Conservation (phyloP, 2,329 filamentous ascomycete genomes). For the Botrytis tulipae region DNA sequence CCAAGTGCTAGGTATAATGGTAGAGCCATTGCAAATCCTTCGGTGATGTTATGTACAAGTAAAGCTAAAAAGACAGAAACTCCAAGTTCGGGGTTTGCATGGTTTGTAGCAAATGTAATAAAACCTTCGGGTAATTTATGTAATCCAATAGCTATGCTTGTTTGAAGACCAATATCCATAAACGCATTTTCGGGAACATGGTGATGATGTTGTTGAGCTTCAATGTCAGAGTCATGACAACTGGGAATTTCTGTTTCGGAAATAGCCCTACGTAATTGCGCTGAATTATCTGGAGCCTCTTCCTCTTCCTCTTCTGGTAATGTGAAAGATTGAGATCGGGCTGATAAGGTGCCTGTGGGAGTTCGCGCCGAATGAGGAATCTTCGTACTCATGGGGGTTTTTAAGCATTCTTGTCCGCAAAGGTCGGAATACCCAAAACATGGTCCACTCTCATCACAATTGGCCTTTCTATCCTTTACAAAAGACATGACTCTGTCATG, state of each 20-base stretch:
- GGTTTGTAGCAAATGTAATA: conserved; percentile 95
- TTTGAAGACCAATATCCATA: conserved; percentile 91
- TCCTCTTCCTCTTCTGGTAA: conserved; percentile 15
- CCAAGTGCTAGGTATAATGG: conserved; percentile 89
- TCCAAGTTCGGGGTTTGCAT: conserved; percentile 85
- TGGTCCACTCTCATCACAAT: conserved; percentile 59
- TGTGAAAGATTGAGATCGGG: conserved; percentile 10
- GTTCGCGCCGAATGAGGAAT: conserved; percentile 23
- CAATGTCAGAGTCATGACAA: conserved; percentile 31
- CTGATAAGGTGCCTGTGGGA: conserved; percentile 23
- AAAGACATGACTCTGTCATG: conserved; percentile 61
- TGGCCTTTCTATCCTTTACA: conserved; percentile 61
- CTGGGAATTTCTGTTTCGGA: conserved; percentile 21
- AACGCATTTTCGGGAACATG: conserved; percentile 95
- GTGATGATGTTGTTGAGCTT: conserved; percentile 67
- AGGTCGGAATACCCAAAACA: conserved; percentile 66
- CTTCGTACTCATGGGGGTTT: conserved; percentile 29
- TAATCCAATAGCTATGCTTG: conserved; percentile 87
- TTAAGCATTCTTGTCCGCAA: conserved; percentile 63
- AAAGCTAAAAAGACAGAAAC: conserved; percentile 92
- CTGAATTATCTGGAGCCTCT: not conserved
- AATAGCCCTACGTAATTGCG: conserved; percentile 17
- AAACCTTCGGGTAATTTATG: conserved; percentile 91
- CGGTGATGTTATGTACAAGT: conserved; percentile 97
- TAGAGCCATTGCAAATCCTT: conserved; percentile 91